phyloP scores from a whole-genome alignment of 495 filamentous ascomycete species.

The Talaromyces borbonicus region DNA sequence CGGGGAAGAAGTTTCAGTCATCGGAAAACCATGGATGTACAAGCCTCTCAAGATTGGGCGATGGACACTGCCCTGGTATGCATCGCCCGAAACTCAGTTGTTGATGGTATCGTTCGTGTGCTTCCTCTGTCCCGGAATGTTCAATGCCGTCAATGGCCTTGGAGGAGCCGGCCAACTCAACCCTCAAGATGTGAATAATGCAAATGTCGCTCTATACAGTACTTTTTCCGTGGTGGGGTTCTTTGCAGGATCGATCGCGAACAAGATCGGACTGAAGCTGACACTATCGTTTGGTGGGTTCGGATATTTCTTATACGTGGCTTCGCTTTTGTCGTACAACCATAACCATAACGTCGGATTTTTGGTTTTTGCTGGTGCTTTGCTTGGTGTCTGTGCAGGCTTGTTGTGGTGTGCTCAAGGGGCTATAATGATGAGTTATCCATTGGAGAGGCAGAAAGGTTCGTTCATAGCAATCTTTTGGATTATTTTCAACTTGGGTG shows the following conservation, averaged over 20 bases:
- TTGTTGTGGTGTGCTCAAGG: slow-evolving; percentile 89
- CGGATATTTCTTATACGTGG: slow-evolving; percentile 78
- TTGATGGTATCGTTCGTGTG: slow-evolving; percentile 73
- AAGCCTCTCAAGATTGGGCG: slow-evolving; percentile 46
- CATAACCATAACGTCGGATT: slow-evolving; percentile 57
- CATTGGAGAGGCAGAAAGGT: slow-evolving; percentile 70
- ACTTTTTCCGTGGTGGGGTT: slow-evolving; percentile 84
- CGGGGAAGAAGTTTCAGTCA: slow-evolving; percentile 14
- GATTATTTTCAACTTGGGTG: slow-evolving; percentile 92
- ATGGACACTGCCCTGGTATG: slow-evolving; percentile 56
- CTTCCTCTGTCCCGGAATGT: slow-evolving; percentile 84
- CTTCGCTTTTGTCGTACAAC: slow-evolving; percentile 71
- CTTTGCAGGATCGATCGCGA: slow-evolving; percentile 72
- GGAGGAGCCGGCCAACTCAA: slow-evolving; percentile 60
- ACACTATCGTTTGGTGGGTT: slow-evolving; percentile 74
- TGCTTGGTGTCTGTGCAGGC: slow-evolving; percentile 68
- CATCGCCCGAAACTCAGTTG: slow-evolving; percentile 65
- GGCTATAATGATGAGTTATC: slow-evolving; percentile 94
- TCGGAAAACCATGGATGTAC: slow-evolving; percentile 55
- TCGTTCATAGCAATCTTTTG: slow-evolving; percentile 87
- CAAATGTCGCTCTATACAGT: slow-evolving; percentile 65
- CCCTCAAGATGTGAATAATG: slow-evolving; percentile 53
- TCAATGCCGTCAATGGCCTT: slow-evolving; percentile 67
- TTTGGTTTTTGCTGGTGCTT: slow-evolving; percentile 46
- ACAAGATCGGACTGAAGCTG: slow-evolving; percentile 61